These are phyloP conservation scores for Zasmidium citrigriseum DNA, from an alignment of 2,329 filamentous ascomycete species.

Conservation along the genomic window DNA sequence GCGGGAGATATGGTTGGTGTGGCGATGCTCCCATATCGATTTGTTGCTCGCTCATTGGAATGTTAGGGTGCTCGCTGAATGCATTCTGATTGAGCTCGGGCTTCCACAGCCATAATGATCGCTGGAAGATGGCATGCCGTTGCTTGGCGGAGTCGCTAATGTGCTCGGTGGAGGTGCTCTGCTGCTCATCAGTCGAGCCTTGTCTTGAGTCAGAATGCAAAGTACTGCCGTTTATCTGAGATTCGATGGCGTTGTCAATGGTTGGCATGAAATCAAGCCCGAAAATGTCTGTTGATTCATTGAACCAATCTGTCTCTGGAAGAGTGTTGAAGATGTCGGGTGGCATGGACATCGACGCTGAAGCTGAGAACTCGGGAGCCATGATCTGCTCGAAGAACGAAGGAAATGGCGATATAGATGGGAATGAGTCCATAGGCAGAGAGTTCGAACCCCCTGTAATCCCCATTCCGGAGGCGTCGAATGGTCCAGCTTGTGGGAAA, in stretches of 20 bases:
- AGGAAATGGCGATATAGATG: conserved; percentile 7
- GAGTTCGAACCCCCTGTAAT: too few species aligned
- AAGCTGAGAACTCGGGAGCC: conserved; percentile 19
- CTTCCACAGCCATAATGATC: conserved; percentile 29
- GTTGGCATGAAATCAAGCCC: conserved; percentile 22
- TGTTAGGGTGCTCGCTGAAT: conserved; percentile 32
- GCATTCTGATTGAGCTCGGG: conserved; percentile 33
- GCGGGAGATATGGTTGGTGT: conserved; percentile 29
- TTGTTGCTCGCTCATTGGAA: conserved; percentile 30
- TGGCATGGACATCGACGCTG: conserved; percentile 9
- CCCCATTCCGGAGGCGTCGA: too few species aligned
- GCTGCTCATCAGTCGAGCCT: background rate
- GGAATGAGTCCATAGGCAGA: conserved; percentile 4
- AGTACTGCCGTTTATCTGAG: background rate
- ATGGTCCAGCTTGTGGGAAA: too few species aligned
- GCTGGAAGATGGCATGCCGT: conserved; percentile 18
- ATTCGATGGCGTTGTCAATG: conserved; percentile 17
- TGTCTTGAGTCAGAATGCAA: background rate
- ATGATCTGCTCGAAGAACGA: conserved; percentile 27
- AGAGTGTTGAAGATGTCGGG: conserved; percentile 19
- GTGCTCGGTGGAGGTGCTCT: background rate
- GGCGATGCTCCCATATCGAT: conserved; percentile 34
- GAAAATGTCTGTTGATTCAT: conserved; percentile 18
- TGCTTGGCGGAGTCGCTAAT: background rate
- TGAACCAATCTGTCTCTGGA: conserved; percentile 19